Percentiles rank a stretch among this genome's conserved stretches.
Evolutionary conservation across 2,329 filamentous ascomycete genomes (phyloP).

Genomic region (Metarhizium anisopliae): DNA sequence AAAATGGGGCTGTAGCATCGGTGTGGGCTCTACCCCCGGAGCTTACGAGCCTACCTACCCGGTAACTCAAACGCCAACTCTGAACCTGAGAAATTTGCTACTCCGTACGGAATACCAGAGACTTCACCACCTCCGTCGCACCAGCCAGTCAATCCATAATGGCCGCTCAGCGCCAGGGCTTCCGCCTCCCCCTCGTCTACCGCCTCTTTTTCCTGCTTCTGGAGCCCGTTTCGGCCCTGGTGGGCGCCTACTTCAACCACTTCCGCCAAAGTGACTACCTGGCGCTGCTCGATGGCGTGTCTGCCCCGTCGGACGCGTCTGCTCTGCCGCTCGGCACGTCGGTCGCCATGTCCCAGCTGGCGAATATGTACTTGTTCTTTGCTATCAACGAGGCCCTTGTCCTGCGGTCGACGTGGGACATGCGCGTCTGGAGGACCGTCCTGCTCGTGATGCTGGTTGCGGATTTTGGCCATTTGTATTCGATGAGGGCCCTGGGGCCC

Average conservation of each 20-base stretch:
- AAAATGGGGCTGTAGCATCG: no score
- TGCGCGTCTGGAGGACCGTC: slow-evolving; percentile 61
- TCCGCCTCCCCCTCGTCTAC: slow-evolving; percentile 52
- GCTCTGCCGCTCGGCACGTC: slow-evolving; percentile 50
- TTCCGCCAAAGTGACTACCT: slow-evolving; percentile 50
- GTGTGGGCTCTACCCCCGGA: no score
- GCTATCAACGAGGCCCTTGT: slow-evolving; percentile 70
- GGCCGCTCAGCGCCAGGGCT: slow-evolving; percentile 21
- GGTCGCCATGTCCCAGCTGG: slow-evolving; percentile 64
- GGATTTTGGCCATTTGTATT: slow-evolving; percentile 69
- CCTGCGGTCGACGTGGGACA: slow-evolving; percentile 58
- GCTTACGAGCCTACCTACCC: no score
- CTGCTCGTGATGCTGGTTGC: slow-evolving; percentile 60
- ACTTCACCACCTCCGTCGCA: no score
- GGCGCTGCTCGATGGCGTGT: slow-evolving; percentile 2
- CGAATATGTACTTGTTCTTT: slow-evolving; percentile 71
- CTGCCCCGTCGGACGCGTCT: neutral
- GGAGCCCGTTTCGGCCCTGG: slow-evolving; percentile 49
- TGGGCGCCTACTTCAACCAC: slow-evolving; percentile 43
- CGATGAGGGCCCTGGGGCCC: slow-evolving; percentile 48
- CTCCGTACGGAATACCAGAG: no score
- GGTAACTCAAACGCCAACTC: no score
- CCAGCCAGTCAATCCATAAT: slow-evolving; percentile 7
- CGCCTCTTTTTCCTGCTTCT: slow-evolving; percentile 66
- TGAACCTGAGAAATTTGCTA: no score